phyloP scores from a whole-genome alignment of 306 rosid genomes.

The Pueraria montana region DNA sequence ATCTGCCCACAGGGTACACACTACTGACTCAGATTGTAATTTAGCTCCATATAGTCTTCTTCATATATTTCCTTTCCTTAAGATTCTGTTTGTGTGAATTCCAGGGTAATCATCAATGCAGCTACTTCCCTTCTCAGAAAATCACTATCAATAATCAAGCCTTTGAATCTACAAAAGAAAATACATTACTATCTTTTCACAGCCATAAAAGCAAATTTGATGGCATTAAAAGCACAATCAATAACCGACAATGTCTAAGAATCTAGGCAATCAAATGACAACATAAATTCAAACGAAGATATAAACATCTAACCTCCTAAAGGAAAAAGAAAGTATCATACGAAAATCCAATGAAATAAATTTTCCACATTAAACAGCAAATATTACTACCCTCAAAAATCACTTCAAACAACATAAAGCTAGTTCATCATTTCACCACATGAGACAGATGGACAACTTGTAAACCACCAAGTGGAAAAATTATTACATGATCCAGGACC shows the following conservation, averaged over 20 bases:
- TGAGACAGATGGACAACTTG: not conserved
- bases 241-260: slow-evolving; percentile 4
- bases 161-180: slow-evolving; percentile 66
- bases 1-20: slow-evolving; percentile 45
- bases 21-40: slow-evolving; percentile 48
- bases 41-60: slow-evolving; percentile 46
- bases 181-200: not conserved
- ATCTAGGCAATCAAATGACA: not conserved
- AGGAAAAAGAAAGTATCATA: slow-evolving; percentile 27
- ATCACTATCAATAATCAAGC: slow-evolving; percentile 58
- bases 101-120: slow-evolving; percentile 49
- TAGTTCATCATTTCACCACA: slow-evolving; percentile 21
- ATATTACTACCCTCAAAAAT: not conserved
- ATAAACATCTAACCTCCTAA: slow-evolving; percentile 15
- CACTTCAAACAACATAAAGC: slow-evolving; percentile 24
- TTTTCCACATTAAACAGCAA: slow-evolving; percentile 39
- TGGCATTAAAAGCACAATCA: not conserved
- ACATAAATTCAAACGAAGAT: not conserved
- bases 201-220: not conserved
- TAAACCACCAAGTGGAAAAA: not conserved
- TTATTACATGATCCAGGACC: not conserved
- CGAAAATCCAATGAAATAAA: slow-evolving; percentile 36
- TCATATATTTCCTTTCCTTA: slow-evolving; percentile 57
- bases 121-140: slow-evolving; percentile 53
- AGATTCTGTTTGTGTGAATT: slow-evolving; percentile 49